Evolutionary conservation across 2,329 filamentous ascomycete genomes (phyloP).

Genomic region (Scytalidium lignicola): DNA sequence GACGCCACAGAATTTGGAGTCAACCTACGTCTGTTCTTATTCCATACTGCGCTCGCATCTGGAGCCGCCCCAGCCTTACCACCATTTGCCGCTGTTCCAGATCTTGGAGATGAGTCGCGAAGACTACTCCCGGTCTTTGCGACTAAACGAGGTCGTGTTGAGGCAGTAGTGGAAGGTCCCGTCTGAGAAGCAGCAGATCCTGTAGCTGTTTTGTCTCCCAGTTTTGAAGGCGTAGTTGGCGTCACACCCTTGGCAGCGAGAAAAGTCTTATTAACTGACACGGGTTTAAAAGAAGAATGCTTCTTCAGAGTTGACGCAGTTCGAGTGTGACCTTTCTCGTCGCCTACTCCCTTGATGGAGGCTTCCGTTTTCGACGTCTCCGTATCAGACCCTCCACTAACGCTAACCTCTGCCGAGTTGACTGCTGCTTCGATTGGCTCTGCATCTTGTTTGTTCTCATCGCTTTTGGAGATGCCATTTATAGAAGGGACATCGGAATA

Average conservation of each 20-base stretch:
- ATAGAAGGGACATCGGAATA: constrained; percentile 32
- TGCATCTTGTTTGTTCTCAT: constrained; percentile 51
- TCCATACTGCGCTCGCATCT: constrained; percentile 76
- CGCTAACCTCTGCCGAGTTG: constrained; percentile 61
- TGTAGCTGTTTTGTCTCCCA: constrained; percentile 46
- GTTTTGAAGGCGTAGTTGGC: constrained; percentile 40
- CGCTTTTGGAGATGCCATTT: constrained; percentile 44
- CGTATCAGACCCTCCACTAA: constrained; percentile 71
- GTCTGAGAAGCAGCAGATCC: constrained; percentile 37
- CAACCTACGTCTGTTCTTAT: constrained; percentile 74
- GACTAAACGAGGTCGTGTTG: constrained; percentile 65
- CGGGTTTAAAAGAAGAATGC: constrained; percentile 73
- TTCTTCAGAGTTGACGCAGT: constrained; percentile 63
- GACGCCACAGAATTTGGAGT: constrained; percentile 1
- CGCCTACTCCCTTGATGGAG: constrained; percentile 49
- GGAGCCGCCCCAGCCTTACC: constrained; percentile 57
- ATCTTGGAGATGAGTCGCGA: constrained; percentile 45
- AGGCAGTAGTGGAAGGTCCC: constrained; percentile 40
- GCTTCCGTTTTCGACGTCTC: constrained; percentile 59
- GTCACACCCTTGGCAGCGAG: constrained; percentile 62
- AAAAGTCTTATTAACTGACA: constrained; percentile 82
- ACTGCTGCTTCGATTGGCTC: constrained; percentile 52
- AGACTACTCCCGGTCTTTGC: constrained; percentile 65
- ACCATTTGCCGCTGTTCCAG: constrained; percentile 42
- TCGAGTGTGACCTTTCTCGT: constrained; percentile 54